Percentiles rank a stretch among this genome's conserved stretches.
These are phyloP conservation scores for Penstemon barbatus DNA, from an alignment of 257 asterid species.

Conservation along the genomic window DNA sequence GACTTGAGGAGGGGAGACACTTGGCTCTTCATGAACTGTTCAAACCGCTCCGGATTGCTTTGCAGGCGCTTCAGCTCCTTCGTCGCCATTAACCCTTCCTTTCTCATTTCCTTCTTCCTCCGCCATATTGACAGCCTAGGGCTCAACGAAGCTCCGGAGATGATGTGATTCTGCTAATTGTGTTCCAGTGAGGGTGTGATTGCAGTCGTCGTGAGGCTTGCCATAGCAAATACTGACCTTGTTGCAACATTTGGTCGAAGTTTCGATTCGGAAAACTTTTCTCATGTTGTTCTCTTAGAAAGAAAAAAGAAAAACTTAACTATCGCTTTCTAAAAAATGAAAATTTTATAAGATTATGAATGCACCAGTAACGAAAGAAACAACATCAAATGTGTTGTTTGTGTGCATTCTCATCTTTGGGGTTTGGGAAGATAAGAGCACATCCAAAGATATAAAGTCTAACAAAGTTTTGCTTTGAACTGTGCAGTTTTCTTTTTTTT, in stretches of 20 bases:
- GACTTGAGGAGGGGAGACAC: conserved; percentile 89
- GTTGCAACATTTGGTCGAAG: conserved; percentile 44
- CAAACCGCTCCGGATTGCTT: conserved; percentile 55
- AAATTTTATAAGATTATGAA: no score
- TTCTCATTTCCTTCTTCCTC: conserved; percentile 93
- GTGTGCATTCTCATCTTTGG: no score
- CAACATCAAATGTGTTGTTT: no score
- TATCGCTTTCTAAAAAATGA: no score
- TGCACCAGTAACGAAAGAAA: no score
- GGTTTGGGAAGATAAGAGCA: no score
- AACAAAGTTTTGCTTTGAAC: not conserved
- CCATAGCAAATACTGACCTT: conserved; percentile 37
- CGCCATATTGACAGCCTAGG: conserved; percentile 86
- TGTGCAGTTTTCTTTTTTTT: not conserved
- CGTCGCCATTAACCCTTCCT: conserved; percentile 84
- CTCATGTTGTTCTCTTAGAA: no score
- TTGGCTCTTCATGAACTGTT: conserved; percentile 65
- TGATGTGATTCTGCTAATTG: conserved; percentile 26
- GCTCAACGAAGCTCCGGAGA: conserved; percentile 48
- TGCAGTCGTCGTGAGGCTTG: conserved; percentile 24
- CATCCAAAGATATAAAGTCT: no score
- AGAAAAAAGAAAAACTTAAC: no score
- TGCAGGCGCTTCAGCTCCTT: conserved; percentile 93
- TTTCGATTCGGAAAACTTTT: no score
- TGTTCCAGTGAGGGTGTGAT: conserved; percentile 24